Evolutionary conservation across 441 rosid species (phyloP).

Genomic region (Flueggea neowawraea): DNA sequence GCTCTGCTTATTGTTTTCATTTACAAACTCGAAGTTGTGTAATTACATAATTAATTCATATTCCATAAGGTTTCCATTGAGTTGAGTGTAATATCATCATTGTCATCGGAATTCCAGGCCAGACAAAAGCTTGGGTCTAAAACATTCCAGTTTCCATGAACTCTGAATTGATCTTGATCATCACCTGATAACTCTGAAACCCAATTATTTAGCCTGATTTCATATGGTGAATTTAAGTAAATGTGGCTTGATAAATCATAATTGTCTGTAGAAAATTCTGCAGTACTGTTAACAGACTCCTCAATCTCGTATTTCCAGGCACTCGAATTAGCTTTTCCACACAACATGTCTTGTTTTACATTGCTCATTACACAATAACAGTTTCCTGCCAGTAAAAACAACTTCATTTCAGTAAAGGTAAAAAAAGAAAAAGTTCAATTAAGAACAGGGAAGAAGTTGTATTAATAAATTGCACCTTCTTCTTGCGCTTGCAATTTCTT

Average conservation of each 20-base stretch:
- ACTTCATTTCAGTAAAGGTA: neutral
- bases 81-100: constrained; percentile 28
- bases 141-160: constrained; percentile 19
- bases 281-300: constrained; percentile 3
- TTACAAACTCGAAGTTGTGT: neutral
- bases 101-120: constrained; percentile 31
- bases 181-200: constrained; percentile 34
- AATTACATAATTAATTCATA: constrained; percentile 25
- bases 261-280: constrained; percentile 11
- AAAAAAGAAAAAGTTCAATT: neutral
- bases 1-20: neutral
- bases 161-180: constrained; percentile 23
- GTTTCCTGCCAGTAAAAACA: constrained; percentile 5
- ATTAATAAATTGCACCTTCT: constrained; percentile 29
- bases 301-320: constrained; percentile 21
- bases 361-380: constrained; percentile 13
- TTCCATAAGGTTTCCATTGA: constrained; percentile 50
- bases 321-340: constrained; percentile 22
- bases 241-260: constrained; percentile 22
- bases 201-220: constrained; percentile 51
- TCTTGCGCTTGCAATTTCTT: constrained; percentile 41
- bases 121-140: constrained; percentile 16
- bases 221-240: constrained; percentile 48
- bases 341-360: constrained; percentile 21
- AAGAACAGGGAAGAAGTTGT: neutral